Evolutionary conservation across 176 grass and related monocot species (phyloP), one percentile per base, ranked within the genome.

Genomic region (Eleusine coracana): DNA sequence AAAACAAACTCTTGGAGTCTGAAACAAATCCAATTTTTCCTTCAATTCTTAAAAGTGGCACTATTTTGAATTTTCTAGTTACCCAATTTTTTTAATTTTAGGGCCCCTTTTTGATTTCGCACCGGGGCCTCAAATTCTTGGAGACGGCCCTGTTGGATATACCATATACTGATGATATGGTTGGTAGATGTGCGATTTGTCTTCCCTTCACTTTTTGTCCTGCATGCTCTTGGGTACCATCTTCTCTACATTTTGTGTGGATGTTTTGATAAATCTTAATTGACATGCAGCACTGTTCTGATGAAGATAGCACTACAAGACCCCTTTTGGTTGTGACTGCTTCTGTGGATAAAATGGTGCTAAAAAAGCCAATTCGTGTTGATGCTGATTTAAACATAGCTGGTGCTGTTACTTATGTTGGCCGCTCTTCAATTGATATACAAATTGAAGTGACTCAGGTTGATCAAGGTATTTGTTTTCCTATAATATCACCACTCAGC

Each of bases 371-470:
- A 71, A 62, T 99, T 74, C 68, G 70, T 55, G 87, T 96, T 61
- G 91, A 96, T 62, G 81, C 91, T 64, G 93, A 99, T 88, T 60
- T 99, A 62, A 95, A 91, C 61, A 92, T 99, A 87, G 84, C 45
- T 38, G 96, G 96, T 27, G 91, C 93, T 63, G 96, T 99, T 85
- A 96, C 91, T 70, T 99, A 93, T 66, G 96, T 96, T 74, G 96
- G 96, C 3, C 96, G 89, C 29, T 99, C 96, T 28, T 96, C 96
- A 38, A 99, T 99, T 78, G 96, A 96, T 81, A 88, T 99, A 86
- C 96, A 99, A 73, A 99, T 99, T 70, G 93, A 96, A 87, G 87
- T 99, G 80, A 99, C 92, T 72, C 96, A 99, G 71, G 49, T 79
- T 85, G 84, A 91, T 72, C 74, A 85, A 94, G 92, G 82, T 88